phyloP scores from a whole-genome alignment of 345 rosid genomes.

The Excoecaria agallocha region DNA sequence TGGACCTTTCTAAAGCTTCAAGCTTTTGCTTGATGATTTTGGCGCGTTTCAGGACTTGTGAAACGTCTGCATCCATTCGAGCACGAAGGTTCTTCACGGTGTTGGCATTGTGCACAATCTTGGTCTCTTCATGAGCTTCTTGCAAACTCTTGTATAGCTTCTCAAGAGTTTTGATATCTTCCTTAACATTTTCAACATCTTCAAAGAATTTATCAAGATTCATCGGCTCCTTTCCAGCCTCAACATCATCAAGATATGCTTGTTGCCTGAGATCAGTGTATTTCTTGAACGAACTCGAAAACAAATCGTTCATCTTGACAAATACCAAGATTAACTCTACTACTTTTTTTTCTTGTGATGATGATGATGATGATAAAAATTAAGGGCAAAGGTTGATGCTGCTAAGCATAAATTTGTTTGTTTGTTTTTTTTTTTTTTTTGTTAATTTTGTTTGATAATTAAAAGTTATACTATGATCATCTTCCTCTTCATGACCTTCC shows the following conservation, averaged over 20 bases:
- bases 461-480: conserved; percentile 8
- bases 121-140: conserved; percentile 78
- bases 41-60: conserved; percentile 60
- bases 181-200: conserved; percentile 69
- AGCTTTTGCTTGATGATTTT: conserved; percentile 68
- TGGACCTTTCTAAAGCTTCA: conserved; percentile 63
- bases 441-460: neutral
- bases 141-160: conserved; percentile 55
- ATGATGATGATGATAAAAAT: too few species aligned
- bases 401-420: too few species aligned
- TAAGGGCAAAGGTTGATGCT: too few species aligned
- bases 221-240: conserved; percentile 55
- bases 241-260: conserved; percentile 53
- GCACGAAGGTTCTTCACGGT: conserved; percentile 56
- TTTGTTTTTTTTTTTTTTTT: neutral
- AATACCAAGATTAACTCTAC: neutral
- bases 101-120: conserved; percentile 56
- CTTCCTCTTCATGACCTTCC: conserved; percentile 16
- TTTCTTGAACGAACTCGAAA: conserved; percentile 75
- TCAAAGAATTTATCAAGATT: conserved; percentile 75
- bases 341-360: neutral
- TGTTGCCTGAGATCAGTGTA: conserved; percentile 67
- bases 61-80: conserved; percentile 59
- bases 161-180: conserved; percentile 60
- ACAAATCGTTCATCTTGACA: conserved; percentile 72